Evolutionary conservation across 805 yeast species (phyloP), one percentile per base, ranked within the genome.

Genomic region (Teunomyces pallodes): DNA sequence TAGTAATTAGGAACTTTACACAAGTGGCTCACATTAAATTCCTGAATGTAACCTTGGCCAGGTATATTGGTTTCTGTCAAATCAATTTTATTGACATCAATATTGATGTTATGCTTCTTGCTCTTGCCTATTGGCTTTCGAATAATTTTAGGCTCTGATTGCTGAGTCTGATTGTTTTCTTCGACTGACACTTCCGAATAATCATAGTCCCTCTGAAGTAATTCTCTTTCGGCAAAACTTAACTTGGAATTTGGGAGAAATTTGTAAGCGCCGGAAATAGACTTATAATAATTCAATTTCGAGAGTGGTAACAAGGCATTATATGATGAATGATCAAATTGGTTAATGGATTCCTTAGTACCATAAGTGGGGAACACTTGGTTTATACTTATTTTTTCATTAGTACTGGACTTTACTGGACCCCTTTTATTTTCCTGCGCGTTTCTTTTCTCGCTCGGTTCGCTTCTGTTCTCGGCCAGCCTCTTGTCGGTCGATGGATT

Each of bases 1-100:
- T 67, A 73, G 51, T 73, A 73, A 55, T 67, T 70, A 4, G 77
- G 76, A 9, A 72, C 74, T 47, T 67, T 70, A 55, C 78, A 73
- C 12, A 72, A 47, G 48, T 69, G 69, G 44, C 61, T 64, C 13
- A 73, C 65, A 46, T 64, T 70, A 51, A 73, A 73, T 50, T 72
- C 77, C 33, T 66, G 77, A 36, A 73, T 67, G 38, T 56, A 69
- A 1, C 78, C 78, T 54, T 72, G 74, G 2, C 78, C 78, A 3
- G 77, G 77, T 4, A 73, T 56, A 2, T 70, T 61, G 9, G 66
- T 65, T 45, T 73, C 77, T 4, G 66, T 52, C 46, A 72, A 64
- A 45, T 73, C 77, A n/a, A 69, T 48, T 24, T 60, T 54, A 53
- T 73, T 73, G 6, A 75, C 75, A 54, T 73, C 77, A 8, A 68